Percentiles rank a stretch among this genome's conserved stretches.
Conservation (phyloP, 164 flowering plant genomes). For the Vitis riparia region DNA sequence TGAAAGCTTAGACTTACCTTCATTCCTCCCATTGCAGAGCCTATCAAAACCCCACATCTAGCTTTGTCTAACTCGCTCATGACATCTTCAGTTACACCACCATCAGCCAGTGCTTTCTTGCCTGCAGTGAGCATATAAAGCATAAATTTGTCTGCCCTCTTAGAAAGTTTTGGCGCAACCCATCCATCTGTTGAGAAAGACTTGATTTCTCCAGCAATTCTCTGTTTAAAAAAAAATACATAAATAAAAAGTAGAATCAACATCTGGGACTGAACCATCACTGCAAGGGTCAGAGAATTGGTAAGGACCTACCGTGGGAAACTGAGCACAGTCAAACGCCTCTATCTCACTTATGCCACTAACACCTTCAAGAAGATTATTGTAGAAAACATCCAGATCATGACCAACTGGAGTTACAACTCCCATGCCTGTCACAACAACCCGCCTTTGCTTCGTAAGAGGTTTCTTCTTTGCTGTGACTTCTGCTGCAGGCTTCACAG, state of each 20-base stretch:
- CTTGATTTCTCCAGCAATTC: slow-evolving; percentile 98
- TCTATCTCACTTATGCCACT: slow-evolving; percentile 95
- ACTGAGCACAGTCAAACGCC: slow-evolving; percentile 85
- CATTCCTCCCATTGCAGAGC: slow-evolving; percentile 99
- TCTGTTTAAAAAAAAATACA: slow-evolving; percentile 35
- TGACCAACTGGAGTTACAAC: slow-evolving; percentile 89
- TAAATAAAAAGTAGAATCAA: slow-evolving; percentile 1
- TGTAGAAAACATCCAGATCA: slow-evolving; percentile 80
- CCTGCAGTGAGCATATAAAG: slow-evolving; percentile 96
- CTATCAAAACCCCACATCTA: slow-evolving; percentile 92
- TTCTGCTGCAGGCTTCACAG: slow-evolving; percentile 63
- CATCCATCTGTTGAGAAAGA: slow-evolving; percentile 89
- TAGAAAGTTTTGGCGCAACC: slow-evolving; percentile 92
- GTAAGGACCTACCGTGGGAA: slow-evolving; percentile 65
- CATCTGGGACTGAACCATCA: neutral
- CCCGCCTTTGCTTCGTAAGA: slow-evolving; percentile 69
- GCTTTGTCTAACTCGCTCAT: slow-evolving; percentile 65
- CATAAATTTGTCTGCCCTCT: slow-evolving; percentile 94
- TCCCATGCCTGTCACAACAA: slow-evolving; percentile 98
- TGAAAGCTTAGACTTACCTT: slow-evolving; percentile 48
- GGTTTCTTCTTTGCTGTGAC: slow-evolving; percentile 60
- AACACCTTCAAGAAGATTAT: slow-evolving; percentile 90
- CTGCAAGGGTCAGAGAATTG: neutral
- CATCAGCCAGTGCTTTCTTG: slow-evolving; percentile 93
- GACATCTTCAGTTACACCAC: slow-evolving; percentile 74